Conservation (phyloP, 805 yeast genomes). For the Hanseniaspora occidentalis region DNA sequence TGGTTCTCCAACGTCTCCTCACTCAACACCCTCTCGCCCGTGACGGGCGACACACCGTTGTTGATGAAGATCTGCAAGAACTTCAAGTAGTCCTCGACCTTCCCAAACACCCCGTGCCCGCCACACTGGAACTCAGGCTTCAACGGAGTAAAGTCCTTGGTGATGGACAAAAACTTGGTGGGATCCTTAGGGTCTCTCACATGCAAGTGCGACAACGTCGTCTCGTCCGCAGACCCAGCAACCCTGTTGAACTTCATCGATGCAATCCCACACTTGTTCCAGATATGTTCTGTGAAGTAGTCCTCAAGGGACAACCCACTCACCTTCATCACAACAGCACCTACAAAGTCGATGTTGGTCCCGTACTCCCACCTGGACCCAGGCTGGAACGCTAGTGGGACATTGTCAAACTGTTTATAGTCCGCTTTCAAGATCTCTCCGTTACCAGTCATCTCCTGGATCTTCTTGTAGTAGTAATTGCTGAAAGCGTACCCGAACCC, state of each 20-base stretch:
- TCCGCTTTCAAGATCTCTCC: constrained; percentile 10
- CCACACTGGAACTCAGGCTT: constrained; percentile 25
- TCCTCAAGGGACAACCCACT: constrained; percentile 18
- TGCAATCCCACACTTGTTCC: constrained; percentile 18
- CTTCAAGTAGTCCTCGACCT: constrained; percentile 27
- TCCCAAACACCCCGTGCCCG: constrained; percentile 32
- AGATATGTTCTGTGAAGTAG: constrained; percentile 18
- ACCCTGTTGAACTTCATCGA: constrained; percentile 15
- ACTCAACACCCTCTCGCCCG: constrained; percentile 23
- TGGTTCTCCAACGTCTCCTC: constrained; percentile 20
- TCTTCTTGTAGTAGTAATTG: constrained; percentile 12
- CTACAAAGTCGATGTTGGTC: constrained; percentile 23
- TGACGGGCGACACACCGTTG: constrained; percentile 25
- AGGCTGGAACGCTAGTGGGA: constrained; percentile 23
- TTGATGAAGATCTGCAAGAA: constrained; percentile 29
- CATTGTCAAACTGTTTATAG: constrained; percentile 11
- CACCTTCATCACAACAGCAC: constrained; percentile 19
- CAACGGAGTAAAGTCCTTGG: constrained; percentile 10
- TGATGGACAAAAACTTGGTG: constrained; percentile 4
- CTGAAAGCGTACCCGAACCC: constrained; percentile 26
- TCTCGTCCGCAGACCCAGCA: constrained; percentile 6
- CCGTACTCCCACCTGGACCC: constrained; percentile 27
- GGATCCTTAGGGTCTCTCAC: constrained; percentile 12
- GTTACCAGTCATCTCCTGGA: constrained; percentile 8
- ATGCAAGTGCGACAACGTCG: constrained; percentile 9